Base-by-base conservation (phyloP, 1,139 yeast species). In the Hyphopichia burtonii region DNA sequence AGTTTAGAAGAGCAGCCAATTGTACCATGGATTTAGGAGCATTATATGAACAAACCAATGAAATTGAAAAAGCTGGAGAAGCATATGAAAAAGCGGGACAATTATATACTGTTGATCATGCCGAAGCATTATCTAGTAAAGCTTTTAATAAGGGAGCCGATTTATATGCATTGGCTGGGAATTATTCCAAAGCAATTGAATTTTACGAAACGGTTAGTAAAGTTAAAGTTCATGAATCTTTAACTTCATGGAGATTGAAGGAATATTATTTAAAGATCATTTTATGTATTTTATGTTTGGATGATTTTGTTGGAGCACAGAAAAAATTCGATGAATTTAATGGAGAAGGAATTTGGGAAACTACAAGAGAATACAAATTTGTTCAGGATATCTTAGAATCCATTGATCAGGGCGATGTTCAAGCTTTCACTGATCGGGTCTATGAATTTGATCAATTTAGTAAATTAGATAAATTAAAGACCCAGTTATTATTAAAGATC, bases 21-120 rank as follows among this genome's bases (percentile, higher is more conserved):
- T 91, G 87, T 66, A 86, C 93, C 56, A 80, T 86, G 74, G 98
- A 93, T 60, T 75, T 93, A 55, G 99, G 91, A 3, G 93, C 83
- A 51, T 66, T 93, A 38, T 89, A 87, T 59, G 98, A 93, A 63
- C 76, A 76, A 38, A 69, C 86, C 31, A 77, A 78, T 42, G 95
- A 91, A 56, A 63, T 68, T 20, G 71, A 74, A 15, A 78, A 78
- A 51, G 97, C 99, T 3, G 76, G 86, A 42, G 74, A 75, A 45
- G 81, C 93, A 23, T 93, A 86, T 61, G 96, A 90, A 58, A 87
- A 86, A 54, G 97, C 99, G 4, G 97, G 96, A 34, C 98, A 94
- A 58, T 93, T 96, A 88, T 90, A 86, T 60, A 80, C 82, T 45
- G 90, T 94, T 48, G 99, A 93, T 65, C 93, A 89, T 47, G 98